phyloP scores from a whole-genome alignment of 1,139 yeast genomes.

The Kazachstania sp. region DNA sequence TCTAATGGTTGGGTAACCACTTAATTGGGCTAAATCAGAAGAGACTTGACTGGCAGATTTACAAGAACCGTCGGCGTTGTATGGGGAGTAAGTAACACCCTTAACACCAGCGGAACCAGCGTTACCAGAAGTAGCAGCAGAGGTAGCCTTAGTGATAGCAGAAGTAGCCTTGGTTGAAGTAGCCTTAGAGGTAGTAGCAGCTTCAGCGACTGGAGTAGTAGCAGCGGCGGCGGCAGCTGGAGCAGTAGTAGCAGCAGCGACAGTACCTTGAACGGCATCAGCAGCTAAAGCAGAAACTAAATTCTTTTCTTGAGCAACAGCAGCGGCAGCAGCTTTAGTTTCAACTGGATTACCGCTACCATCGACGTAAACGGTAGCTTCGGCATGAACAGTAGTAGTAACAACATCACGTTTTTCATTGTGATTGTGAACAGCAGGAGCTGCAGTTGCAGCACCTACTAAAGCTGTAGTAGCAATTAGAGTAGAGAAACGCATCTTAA shows the following conservation, averaged over 20 bases:
- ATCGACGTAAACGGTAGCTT: constrained; percentile 24
- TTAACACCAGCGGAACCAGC: constrained; percentile 34
- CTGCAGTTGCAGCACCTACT: constrained; percentile 27
- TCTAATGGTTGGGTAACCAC: constrained; percentile 56
- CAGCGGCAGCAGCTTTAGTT: constrained; percentile 13
- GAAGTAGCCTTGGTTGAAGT: constrained; percentile 8
- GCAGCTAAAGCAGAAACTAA: not conserved
- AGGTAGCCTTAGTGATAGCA: constrained; percentile 9
- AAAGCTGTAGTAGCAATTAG: constrained; percentile 33
- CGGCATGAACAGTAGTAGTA: constrained; percentile 9
- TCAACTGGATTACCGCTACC: constrained; percentile 42
- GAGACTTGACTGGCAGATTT: constrained; percentile 53
- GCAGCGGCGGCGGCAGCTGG: constrained; percentile 69
- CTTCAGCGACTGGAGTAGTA: constrained; percentile 60
- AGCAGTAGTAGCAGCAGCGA: constrained; percentile 51
- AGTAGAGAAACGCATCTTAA: constrained; percentile 30
- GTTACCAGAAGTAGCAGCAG: constrained; percentile 8
- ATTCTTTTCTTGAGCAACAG: not conserved
- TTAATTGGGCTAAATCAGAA: constrained; percentile 48
- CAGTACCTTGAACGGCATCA: not conserved
- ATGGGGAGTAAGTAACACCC: constrained; percentile 82
- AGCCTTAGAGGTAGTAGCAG: constrained; percentile 24
- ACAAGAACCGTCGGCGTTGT: constrained; percentile 63
- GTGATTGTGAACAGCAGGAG: constrained; percentile 18
- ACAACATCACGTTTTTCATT: constrained; percentile 9